Base-by-base conservation (phyloP, 2,329 filamentous ascomycete genomes). In the Botrytis galanthina region DNA sequence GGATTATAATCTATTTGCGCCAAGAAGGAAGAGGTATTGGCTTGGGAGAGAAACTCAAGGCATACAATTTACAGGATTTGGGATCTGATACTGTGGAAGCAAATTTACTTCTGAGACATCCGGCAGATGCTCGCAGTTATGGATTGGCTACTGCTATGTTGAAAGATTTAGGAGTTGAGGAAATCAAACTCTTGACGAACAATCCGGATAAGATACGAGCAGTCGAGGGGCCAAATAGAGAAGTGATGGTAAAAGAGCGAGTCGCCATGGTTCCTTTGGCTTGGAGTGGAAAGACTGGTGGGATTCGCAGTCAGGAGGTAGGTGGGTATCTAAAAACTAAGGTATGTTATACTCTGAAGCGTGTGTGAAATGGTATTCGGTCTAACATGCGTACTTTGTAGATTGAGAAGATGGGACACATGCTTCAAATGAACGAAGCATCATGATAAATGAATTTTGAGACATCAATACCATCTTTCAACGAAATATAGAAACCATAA, bases 81-180 rank as follows among this genome's bases (percentile, higher is more conserved):
- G 96, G 96, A 0, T 95, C 93, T n/a, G 96, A 99, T 83, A 99
- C 96, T 0, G 97, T 98, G 51, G 94, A 99, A 83, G 96, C 96
- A 3, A 99, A 99, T 79, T 84, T 99, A 63, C 82, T 98, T 37
- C 85, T 99, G 60, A 87, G 96, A 62, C 96, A 99, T 82, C 96
- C 96, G 0, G 96, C 96, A 1, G 96, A 99, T 82, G 96, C 96
- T 35, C 87, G 96, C 71, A 97, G 93, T 78, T 99, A 99, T 80
- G 96, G 96, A 1, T 84, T 99, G n/a, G 96, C 96, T 3, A 99
- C 96, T 1, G 95, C 95, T 0, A 98, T 99, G 87, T 85, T 99
- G 71, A 86, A 91, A 75, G 96, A 99, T 83, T 84, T 99, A 44
- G 95, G 93, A 0, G 87, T 97, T 78, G 82, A 84, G 20, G 92